phyloP scores from a whole-genome alignment of 345 rosid species.

The Dipteronia sinensis region DNA sequence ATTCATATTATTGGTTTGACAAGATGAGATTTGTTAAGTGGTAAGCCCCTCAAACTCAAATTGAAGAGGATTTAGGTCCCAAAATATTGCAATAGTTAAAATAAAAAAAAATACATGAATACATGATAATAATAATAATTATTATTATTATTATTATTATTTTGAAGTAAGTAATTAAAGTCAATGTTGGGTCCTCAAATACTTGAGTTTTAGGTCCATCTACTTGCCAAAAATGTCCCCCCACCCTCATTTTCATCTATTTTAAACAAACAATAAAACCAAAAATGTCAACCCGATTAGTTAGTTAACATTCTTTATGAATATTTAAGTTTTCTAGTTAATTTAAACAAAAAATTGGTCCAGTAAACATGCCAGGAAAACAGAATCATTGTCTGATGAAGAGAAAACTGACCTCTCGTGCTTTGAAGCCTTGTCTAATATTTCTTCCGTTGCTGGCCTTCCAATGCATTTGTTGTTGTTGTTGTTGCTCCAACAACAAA shows the following conservation, averaged over 20 bases:
- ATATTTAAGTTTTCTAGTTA: background rate
- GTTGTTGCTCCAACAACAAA: slow-evolving; percentile 13
- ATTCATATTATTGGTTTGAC: background rate
- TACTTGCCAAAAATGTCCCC: background rate
- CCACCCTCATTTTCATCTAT: too few relatives aligned
- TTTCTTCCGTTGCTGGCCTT: slow-evolving; percentile 29
- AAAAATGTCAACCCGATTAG: background rate
- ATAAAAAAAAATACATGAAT: too few relatives aligned
- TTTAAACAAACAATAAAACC: background rate
- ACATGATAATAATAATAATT: too few relatives aligned
- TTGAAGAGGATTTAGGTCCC: too few relatives aligned
- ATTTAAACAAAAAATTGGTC: background rate
- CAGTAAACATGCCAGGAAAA: slow-evolving; percentile 16
- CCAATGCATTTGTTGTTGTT: slow-evolving; percentile 32
- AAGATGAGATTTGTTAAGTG: too few relatives aligned
- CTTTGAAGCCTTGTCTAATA: slow-evolving; percentile 34
- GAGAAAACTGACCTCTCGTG: slow-evolving; percentile 52
- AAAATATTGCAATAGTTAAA: too few relatives aligned
- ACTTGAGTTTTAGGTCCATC: slow-evolving; percentile 12
- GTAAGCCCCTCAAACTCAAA: too few relatives aligned
- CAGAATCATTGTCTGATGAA: slow-evolving; percentile 17
- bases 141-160: background rate
- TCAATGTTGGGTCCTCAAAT: background rate
- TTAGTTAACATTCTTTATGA: background rate
- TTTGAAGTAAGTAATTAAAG: background rate